Conservation (phyloP, 164 flowering plant genomes). For the Berberis thunbergii region DNA sequence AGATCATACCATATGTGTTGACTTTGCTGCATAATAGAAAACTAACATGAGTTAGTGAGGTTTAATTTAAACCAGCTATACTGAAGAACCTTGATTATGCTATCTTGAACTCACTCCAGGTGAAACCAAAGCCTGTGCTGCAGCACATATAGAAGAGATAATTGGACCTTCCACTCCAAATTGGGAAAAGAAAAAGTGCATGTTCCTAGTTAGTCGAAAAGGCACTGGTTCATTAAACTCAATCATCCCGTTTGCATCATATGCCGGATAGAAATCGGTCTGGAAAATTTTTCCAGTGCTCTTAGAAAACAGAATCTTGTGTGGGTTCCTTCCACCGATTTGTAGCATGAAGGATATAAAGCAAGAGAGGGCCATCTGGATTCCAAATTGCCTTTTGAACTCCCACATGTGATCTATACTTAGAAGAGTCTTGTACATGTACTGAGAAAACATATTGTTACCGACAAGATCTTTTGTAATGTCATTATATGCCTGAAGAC, state of each 20-base stretch:
- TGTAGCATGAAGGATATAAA: constrained; percentile 94
- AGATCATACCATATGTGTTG: constrained; percentile 92
- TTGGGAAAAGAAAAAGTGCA: constrained; percentile 90
- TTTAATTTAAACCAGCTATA: background rate
- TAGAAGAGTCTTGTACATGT: constrained; percentile 84
- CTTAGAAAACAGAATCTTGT: constrained; percentile 93
- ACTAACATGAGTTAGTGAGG: background rate
- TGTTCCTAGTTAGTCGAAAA: constrained; percentile 88
- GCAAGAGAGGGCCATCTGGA: constrained; percentile 92
- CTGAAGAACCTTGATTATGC: background rate
- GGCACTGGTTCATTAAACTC: constrained; percentile 97
- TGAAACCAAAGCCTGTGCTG: constrained; percentile 88
- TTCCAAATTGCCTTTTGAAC: constrained; percentile 93
- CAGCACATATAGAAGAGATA: constrained; percentile 92
- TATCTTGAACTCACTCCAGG: constrained; percentile 54
- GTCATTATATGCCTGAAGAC: constrained; percentile 84
- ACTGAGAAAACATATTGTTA: constrained; percentile 88
- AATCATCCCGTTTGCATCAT: constrained; percentile 93
- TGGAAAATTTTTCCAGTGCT: constrained; percentile 97
- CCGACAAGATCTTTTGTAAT: constrained; percentile 63
- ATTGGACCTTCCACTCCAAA: constrained; percentile 97
- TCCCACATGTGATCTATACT: constrained; percentile 96
- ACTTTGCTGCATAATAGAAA: constrained; percentile 61
- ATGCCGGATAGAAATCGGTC: constrained; percentile 98
- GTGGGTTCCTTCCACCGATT: constrained; percentile 97